Base-by-base conservation (phyloP, 2,329 filamentous ascomycete species). In the Penicillium occitanis region DNA sequence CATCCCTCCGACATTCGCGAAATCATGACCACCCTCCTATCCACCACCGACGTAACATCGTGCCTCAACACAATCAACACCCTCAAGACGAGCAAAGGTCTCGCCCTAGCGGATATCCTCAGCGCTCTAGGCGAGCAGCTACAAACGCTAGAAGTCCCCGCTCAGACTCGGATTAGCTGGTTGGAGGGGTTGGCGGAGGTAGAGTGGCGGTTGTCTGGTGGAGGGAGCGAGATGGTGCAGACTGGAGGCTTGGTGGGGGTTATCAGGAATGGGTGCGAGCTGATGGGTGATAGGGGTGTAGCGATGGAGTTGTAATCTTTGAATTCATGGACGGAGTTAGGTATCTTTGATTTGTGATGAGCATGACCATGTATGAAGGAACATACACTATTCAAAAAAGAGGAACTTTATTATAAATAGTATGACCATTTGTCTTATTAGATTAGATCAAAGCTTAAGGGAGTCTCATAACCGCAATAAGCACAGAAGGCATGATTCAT, bases 241-340 rank as follows among this genome's bases (percentile, higher is more conserved):
- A 98, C 95, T 0, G 94, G 95, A 6, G 95, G 93, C 0, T 84
- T 97, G 55, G 92, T 98, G 11, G 95, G 94, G 1, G 91, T 97
- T 5, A 87, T 99, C 50, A 85, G 95, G 68, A 90, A 87, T 65
- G 95, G 95, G 0, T 93, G 92, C 35, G 94, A 97, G 76, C 80
- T 98, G 67, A 85, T 88, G 81, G 82, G 77, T 13, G 76, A 76
- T 62, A 79, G 75, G 68, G 76, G 46, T 13, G 19, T 65, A 6
- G 17, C 63, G 25, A 67, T 67, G 66, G 58, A 67, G 13, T 53
- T 63, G 28, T 67, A 30, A 67, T 40, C 10, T 44, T 51, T 30
- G 13, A 55, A 33, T 2, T 57, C 5, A 57, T 25, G 33, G n/a
- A 57, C 7, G 30, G 51, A 55, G 51, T 55, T 37, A 22, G 51